Conservation (phyloP, 1,284 basidiomycete species). For the Volvariella volvacea region DNA sequence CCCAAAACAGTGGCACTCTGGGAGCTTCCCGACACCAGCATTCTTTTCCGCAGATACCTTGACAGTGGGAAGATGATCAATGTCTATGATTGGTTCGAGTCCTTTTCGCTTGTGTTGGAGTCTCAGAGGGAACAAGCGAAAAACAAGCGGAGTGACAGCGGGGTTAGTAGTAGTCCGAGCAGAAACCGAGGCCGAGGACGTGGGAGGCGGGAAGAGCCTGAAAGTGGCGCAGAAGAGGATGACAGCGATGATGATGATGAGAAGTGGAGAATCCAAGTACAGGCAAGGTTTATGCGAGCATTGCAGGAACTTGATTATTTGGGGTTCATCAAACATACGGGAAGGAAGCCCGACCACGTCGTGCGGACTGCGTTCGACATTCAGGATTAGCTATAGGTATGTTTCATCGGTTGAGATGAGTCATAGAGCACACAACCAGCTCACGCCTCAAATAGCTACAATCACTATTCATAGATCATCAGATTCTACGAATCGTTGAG, state of each 20-base stretch:
- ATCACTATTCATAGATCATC: too few species aligned
- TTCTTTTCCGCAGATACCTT: slow-evolving; percentile 68
- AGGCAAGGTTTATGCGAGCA: slow-evolving; percentile 70
- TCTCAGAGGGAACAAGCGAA: slow-evolving; percentile 31
- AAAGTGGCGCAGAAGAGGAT: slow-evolving; percentile 13
- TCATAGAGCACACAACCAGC: too few species aligned
- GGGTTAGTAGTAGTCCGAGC: slow-evolving; percentile 5
- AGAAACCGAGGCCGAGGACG: slow-evolving; percentile 13
- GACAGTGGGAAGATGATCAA: slow-evolving; percentile 76
- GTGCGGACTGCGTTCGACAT: slow-evolving; percentile 61
- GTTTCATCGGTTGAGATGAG: too few species aligned
- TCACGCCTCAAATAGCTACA: too few species aligned
- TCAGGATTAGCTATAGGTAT: slow-evolving; percentile 22
- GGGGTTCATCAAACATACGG: slow-evolving; percentile 73
- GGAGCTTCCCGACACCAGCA: slow-evolving; percentile 61
- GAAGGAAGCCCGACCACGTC: slow-evolving; percentile 70
- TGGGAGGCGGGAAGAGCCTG: slow-evolving; percentile 8
- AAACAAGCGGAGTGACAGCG: slow-evolving; percentile 11
- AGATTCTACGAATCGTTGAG: too few species aligned
- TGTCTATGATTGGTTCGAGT: slow-evolving; percentile 76
- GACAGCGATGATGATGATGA: slow-evolving; percentile 30
- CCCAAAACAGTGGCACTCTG: slow-evolving; percentile 25
- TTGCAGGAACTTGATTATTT: slow-evolving; percentile 75
- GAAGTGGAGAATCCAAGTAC: slow-evolving; percentile 54
- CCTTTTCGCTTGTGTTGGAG: slow-evolving; percentile 59